Conservation (phyloP, 73 alveolate genomes). For the Paramecium bursaria region DNA sequence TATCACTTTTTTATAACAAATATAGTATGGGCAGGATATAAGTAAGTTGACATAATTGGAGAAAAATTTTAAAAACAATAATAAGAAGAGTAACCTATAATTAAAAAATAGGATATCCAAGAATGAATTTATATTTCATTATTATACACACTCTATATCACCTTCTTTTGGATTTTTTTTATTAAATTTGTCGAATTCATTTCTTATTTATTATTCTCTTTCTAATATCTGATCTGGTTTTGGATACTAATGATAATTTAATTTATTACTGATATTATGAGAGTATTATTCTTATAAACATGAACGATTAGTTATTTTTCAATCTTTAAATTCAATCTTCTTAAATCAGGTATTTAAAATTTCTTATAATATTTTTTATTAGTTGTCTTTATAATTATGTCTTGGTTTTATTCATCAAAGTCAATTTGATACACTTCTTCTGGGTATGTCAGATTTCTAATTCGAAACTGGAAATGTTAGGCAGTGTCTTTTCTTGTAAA, state of each 20-base stretch:
- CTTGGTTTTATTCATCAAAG: constrained; percentile 92
- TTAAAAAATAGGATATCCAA: too few relatives aligned
- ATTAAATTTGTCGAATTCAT: constrained; percentile 69
- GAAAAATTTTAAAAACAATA: constrained; percentile 61
- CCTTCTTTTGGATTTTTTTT: constrained; percentile 77
- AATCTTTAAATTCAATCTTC: constrained; percentile 80
- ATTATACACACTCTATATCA: constrained; percentile 75
- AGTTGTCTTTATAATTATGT: constrained; percentile 94
- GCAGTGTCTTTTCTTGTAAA: constrained; percentile 96
- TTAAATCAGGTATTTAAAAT: constrained; percentile 95
- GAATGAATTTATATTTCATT: constrained; percentile 64
- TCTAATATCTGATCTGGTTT: constrained; percentile 86
- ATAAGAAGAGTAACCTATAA: background rate
- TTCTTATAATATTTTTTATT: constrained; percentile 96
- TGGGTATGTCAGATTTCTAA: constrained; percentile 95
- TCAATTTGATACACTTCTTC: constrained; percentile 90
- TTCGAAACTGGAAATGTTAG: constrained; percentile 93
- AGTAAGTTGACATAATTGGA: constrained; percentile 46
- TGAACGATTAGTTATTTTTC: constrained; percentile 87
- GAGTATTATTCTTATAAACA: constrained; percentile 90
- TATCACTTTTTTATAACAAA: background rate
- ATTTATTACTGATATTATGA: constrained; percentile 82
- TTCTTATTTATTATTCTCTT: constrained; percentile 62
- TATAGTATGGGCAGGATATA: constrained; percentile 67
- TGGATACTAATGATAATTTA: constrained; percentile 72